Conservation (phyloP, 805 yeast species). For the Ogataea henricii region DNA sequence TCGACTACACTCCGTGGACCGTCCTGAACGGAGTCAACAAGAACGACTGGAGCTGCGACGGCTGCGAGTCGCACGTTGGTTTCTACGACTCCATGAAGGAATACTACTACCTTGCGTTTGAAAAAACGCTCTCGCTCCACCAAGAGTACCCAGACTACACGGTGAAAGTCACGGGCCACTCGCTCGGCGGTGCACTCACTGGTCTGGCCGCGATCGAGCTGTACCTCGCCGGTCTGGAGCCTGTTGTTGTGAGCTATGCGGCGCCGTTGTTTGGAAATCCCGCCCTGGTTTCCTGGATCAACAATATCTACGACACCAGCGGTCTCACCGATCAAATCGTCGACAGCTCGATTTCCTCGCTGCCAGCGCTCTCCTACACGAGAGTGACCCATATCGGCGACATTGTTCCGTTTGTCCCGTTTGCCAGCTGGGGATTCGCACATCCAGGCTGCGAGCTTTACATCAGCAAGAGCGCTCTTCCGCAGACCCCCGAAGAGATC, state of each 20-base stretch:
- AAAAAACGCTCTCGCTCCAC: constrained; percentile 38
- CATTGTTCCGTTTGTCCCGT: constrained; percentile 61
- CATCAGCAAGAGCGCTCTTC: constrained; percentile 41
- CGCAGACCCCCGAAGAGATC: constrained; percentile 32
- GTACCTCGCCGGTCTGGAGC: constrained; percentile 53
- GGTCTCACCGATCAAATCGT: background rate
- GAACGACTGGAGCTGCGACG: constrained; percentile 40
- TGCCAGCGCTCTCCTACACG: constrained; percentile 41
- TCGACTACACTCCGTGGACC: constrained; percentile 46
- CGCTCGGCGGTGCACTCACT: constrained; percentile 68
- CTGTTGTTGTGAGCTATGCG: constrained; percentile 60
- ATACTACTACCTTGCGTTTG: constrained; percentile 41
- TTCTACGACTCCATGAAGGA: constrained; percentile 50
- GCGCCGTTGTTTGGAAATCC: constrained; percentile 66
- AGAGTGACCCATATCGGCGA: constrained; percentile 61
- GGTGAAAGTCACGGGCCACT: constrained; percentile 67
- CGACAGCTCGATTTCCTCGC: background rate
- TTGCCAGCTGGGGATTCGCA: constrained; percentile 38
- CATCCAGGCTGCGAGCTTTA: constrained; percentile 56
- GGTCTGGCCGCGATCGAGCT: constrained; percentile 64
- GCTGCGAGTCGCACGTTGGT: constrained; percentile 66
- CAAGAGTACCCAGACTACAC: constrained; percentile 47
- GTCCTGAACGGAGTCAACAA: constrained; percentile 23
- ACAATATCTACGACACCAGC: constrained; percentile 47
- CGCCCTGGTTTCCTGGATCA: constrained; percentile 52